Evolutionary conservation across 2,329 filamentous ascomycete species (phyloP).

Genomic region (Neobulgaria alba): DNA sequence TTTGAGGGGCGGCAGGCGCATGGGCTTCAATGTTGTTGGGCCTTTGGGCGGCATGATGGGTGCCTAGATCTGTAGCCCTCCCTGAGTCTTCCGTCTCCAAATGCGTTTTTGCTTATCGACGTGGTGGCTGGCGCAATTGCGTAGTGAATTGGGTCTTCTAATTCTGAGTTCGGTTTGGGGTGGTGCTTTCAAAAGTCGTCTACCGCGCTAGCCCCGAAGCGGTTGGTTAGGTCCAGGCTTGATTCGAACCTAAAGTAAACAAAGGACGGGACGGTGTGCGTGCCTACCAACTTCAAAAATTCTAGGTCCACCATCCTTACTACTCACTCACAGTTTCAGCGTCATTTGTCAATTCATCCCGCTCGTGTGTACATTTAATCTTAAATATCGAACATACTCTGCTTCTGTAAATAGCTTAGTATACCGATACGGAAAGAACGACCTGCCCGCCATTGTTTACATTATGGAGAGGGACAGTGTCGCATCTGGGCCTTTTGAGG

Average conservation of each 20-base stretch:
- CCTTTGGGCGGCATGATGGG: constrained; percentile 28
- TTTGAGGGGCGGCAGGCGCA: constrained; percentile 45
- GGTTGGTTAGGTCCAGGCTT: too few relatives aligned
- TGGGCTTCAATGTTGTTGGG: constrained; percentile 24
- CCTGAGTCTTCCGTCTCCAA: too few relatives aligned
- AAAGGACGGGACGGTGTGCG: too few relatives aligned
- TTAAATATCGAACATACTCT: background rate
- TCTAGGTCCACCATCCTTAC: background rate
- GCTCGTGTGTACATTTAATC: background rate
- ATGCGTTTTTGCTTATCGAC: too few relatives aligned
- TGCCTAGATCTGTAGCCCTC: background rate
- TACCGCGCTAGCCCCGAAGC: background rate
- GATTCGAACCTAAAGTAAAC: too few relatives aligned
- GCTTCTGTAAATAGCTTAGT: background rate
- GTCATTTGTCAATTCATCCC: constrained; percentile 13
- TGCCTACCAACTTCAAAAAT: background rate
- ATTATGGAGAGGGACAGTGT: constrained; percentile 7
- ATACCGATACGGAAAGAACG: background rate
- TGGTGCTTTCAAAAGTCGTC: background rate
- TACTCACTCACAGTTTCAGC: background rate
- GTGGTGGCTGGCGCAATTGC: too few relatives aligned
- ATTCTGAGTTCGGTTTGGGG: background rate
- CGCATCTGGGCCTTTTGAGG: constrained; percentile 4
- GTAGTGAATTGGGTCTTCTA: too few relatives aligned
- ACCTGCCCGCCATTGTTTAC: constrained; percentile 3